Conservation (phyloP, 2,329 filamentous ascomycete genomes). For the Dryadomyces quercivorus region DNA sequence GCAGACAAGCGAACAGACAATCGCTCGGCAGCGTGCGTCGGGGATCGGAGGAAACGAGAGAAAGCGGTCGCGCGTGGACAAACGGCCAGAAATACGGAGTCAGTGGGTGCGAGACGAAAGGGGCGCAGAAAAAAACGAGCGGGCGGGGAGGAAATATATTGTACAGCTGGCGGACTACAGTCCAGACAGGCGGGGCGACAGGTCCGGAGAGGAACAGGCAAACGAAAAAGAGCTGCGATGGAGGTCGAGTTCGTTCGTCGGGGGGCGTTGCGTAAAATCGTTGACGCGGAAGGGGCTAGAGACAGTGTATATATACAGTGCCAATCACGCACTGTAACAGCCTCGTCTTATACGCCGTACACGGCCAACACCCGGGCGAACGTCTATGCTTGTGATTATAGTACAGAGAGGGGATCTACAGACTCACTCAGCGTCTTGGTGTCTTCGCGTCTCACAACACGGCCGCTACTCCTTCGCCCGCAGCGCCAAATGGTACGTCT, state of each 20-base stretch:
- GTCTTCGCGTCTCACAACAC: no score
- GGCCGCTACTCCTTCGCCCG: not conserved
- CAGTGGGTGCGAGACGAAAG: not conserved
- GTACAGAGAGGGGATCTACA: not conserved
- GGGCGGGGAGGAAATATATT: not conserved
- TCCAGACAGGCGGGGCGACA: not conserved
- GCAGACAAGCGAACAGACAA: not conserved
- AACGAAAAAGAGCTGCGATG: not conserved
- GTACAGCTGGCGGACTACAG: no score
- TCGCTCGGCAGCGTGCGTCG: not conserved
- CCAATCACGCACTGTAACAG: not conserved
- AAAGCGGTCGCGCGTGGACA: not conserved
- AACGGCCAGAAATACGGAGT: no score
- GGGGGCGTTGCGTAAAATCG: not conserved
- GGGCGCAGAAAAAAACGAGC: not conserved
- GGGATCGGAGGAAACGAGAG: not conserved
- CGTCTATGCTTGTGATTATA: not conserved
- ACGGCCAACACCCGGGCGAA: no score
- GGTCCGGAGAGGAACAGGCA: not conserved
- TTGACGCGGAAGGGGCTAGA: not conserved
- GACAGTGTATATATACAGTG: not conserved
- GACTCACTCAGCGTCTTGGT: no score
- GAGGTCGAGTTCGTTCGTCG: not conserved
- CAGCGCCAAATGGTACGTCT: constrained; percentile 30
- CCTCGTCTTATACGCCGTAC: not conserved